Conservation (phyloP, 441 rosid genomes). For the Croton setiger region DNA sequence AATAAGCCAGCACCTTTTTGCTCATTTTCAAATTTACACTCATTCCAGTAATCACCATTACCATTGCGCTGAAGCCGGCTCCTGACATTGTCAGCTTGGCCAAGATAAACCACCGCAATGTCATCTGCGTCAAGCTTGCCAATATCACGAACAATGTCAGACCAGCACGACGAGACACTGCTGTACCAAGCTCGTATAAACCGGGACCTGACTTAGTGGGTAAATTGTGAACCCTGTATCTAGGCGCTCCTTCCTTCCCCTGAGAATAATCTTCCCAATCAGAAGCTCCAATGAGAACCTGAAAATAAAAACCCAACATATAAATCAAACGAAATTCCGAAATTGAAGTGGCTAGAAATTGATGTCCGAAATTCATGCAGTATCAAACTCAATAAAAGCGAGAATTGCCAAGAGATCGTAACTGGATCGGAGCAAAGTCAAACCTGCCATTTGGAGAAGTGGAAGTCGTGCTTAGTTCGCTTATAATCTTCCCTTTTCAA, state of each 20-base stretch:
- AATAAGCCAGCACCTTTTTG: too few species aligned
- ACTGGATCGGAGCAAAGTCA: not conserved
- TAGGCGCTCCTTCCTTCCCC: slow-evolving; percentile 53
- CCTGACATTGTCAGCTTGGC: too few species aligned
- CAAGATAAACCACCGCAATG: too few species aligned
- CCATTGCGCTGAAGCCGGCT: too few species aligned
- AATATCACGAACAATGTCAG: too few species aligned
- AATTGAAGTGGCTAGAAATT: too few species aligned
- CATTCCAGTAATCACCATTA: too few species aligned
- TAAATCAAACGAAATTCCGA: not conserved
- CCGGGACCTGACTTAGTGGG: slow-evolving; percentile 36
- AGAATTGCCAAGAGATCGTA: not conserved
- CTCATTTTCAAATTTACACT: too few species aligned
- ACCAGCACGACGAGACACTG: too few species aligned
- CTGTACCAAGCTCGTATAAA: too few species aligned
- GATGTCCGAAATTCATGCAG: not conserved
- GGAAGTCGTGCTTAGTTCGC: slow-evolving; percentile 65
- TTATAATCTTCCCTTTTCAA: slow-evolving; percentile 61
- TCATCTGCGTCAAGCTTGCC: too few species aligned
- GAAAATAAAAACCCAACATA: not conserved
- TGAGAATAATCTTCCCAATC: slow-evolving; percentile 50
- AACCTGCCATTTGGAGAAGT: slow-evolving; percentile 83
- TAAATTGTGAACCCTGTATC: slow-evolving; percentile 66
- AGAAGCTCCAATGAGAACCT: slow-evolving; percentile 59
- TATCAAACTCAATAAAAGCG: too few species aligned